phyloP scores from a whole-genome alignment of 2,329 filamentous ascomycete species.

The Aspergillus pseudoglaucus region DNA sequence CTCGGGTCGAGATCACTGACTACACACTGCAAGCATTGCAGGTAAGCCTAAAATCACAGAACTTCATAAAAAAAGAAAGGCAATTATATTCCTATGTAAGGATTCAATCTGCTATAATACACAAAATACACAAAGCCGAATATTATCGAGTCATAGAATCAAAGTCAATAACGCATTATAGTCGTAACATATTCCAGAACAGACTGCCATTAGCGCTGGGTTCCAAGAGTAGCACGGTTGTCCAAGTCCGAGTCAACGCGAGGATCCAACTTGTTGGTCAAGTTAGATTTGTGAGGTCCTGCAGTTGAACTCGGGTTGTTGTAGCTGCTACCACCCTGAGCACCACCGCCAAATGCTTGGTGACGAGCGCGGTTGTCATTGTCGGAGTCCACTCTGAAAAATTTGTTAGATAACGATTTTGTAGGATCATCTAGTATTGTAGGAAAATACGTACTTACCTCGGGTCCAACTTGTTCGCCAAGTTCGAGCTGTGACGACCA shows the following conservation, averaged over 20 bases:
- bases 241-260: conserved; percentile 5
- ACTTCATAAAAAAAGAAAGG: no score
- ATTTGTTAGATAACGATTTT: background rate
- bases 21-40: no score
- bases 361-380: background rate
- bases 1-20: no score
- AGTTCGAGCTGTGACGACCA: background rate
- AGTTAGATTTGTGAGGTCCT: conserved; percentile 3
- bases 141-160: no score
- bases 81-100: no score
- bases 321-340: conserved; percentile 10
- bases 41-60: no score
- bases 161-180: background rate
- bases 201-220: conserved; percentile 4
- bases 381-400: background rate
- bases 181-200: background rate
- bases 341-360: conserved; percentile 4
- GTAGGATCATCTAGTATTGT: background rate
- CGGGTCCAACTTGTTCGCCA: background rate
- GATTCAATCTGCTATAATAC: no score
- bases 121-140: no score
- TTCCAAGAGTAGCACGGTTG: conserved; percentile 2
- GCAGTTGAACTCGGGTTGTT: conserved; percentile 1
- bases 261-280: conserved; percentile 6
- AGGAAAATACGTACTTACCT: background rate